Base-by-base conservation (phyloP, 2,329 filamentous ascomycete genomes). In the Tolypocladium nubicola region DNA sequence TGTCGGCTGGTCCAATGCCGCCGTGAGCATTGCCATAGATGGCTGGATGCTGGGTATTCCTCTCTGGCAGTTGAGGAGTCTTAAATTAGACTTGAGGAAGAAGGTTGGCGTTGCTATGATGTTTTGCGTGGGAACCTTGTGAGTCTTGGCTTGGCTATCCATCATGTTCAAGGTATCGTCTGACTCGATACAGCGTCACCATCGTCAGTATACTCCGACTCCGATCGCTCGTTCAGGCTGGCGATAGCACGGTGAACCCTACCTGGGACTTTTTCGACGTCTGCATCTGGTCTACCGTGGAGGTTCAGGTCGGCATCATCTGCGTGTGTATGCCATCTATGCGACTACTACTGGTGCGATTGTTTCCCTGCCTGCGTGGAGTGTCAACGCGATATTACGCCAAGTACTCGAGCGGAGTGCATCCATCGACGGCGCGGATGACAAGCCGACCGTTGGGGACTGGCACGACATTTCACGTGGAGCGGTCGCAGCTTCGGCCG, bases 1-100 rank as follows among this genome's bases (percentile, higher is more conserved):
- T 1, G 69, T 82, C 4, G 75, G 69, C 0, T 83, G 78, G 76
- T 71, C 75, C 39, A 77, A 79, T 38, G 80, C 81, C 0, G 73
- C 65, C n/a, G 73, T 81, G 54, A 79, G 77, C 58, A 82, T 85
- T 47, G 66, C 67, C 0, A 68, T 81, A 26, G 81, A 84, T 59
- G 14, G 79, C 2, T 77, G 76, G 72, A 77, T 83, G 63, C 69
- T 84, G 23, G 72, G 67, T 0, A 68, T 84, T 4, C 80, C 82
- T 0, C 63, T 81, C 4, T 73, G 71, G 23, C 73, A 78, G 55
- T 61, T 82, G 4, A 64, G 66, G 33, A 58, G 66, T 0, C 68
- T 81, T 4, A 71, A 75, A 3, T 58, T 81, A 30, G 71, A 74
- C 56, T 75, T 71, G 68, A 76, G 72, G 62, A 79, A 78, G 66